Evolutionary conservation across 768 basidiomycete species (phyloP).

Genomic region (Vishniacozyma victoriae): DNA sequence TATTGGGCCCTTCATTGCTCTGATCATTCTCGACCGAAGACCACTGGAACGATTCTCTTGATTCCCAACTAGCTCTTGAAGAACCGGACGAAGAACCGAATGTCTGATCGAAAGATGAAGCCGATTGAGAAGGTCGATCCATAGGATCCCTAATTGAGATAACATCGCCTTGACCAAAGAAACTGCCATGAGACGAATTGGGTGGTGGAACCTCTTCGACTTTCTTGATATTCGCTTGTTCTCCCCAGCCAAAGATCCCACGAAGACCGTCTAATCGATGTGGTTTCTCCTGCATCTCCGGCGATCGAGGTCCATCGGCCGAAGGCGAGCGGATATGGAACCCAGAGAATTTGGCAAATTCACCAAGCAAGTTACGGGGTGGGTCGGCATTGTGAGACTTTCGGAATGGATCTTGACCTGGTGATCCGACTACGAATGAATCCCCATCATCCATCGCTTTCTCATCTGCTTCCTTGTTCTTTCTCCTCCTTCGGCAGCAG

Average conservation of each 20-base stretch:
- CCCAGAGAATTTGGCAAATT: constrained; percentile 35
- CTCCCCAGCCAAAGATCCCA: constrained; percentile 39
- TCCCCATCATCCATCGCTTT: constrained; percentile 29
- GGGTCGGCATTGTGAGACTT: constrained; percentile 20
- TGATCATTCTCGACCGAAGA: constrained; percentile 29
- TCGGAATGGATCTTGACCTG: constrained; percentile 31
- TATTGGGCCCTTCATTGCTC: constrained; percentile 13
- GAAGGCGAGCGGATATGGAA: constrained; percentile 20
- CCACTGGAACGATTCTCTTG: constrained; percentile 42
- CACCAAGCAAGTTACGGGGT: constrained; percentile 30
- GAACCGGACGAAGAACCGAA: constrained; percentile 30
- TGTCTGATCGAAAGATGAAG: constrained; percentile 40
- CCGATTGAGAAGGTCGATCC: constrained; percentile 27
- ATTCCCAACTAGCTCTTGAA: constrained; percentile 45
- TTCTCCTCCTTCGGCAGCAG: constrained; percentile 33
- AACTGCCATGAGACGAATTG: constrained; percentile 11
- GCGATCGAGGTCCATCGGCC: neutral
- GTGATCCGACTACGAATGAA: constrained; percentile 41
- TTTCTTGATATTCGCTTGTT: constrained; percentile 13
- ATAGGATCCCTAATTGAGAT: constrained; percentile 37
- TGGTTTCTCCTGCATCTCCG: constrained; percentile 21
- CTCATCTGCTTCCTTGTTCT: constrained; percentile 6
- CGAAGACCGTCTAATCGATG: constrained; percentile 37
- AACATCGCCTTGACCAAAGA: constrained; percentile 40
- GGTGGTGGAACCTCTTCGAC: constrained; percentile 13